These are phyloP conservation scores for Begonia fuchsioides DNA, from an alignment of 306 rosid genomes.

Conservation along the genomic window DNA sequence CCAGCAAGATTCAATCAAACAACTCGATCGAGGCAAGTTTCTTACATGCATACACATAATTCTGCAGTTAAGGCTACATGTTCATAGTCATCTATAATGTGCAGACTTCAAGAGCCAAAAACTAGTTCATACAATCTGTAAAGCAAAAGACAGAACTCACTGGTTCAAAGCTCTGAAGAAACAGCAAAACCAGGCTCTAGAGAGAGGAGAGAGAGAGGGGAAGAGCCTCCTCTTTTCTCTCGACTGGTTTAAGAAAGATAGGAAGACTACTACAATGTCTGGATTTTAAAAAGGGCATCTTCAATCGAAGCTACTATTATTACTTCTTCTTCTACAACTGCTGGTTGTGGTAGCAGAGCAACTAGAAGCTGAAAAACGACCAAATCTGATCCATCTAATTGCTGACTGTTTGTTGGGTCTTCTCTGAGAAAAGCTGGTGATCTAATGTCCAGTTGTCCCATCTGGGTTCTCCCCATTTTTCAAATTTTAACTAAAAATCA, in stretches of 20 bases:
- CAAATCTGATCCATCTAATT: slow-evolving; percentile 20
- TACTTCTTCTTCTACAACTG: not conserved
- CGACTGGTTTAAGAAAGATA: slow-evolving; percentile 5
- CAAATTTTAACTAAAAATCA: not conserved
- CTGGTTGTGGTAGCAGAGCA: too few species aligned
- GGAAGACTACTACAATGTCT: slow-evolving; percentile 4
- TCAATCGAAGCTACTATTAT: not conserved
- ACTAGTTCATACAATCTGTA: too few species aligned
- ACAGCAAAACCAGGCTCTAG: too few species aligned
- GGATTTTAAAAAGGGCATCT: slow-evolving; percentile 4
- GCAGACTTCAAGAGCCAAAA: not conserved
- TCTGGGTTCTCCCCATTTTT: not conserved
- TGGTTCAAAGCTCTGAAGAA: too few species aligned
- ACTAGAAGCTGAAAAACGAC: too few species aligned
- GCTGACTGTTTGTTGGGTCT: slow-evolving; percentile 39
- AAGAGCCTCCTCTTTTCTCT: slow-evolving; percentile 7
- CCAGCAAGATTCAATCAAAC: not conserved
- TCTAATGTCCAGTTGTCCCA: not conserved
- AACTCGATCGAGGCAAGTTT: not conserved
- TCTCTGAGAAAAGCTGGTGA: not conserved
- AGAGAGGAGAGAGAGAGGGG: not conserved
- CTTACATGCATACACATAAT: not conserved
- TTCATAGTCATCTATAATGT: not conserved
- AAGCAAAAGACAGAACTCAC: too few species aligned
- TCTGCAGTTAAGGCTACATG: too few species aligned